Base-by-base conservation (phyloP, 495 filamentous ascomycete genomes). In the Thermochaetoides thermophila region DNA sequence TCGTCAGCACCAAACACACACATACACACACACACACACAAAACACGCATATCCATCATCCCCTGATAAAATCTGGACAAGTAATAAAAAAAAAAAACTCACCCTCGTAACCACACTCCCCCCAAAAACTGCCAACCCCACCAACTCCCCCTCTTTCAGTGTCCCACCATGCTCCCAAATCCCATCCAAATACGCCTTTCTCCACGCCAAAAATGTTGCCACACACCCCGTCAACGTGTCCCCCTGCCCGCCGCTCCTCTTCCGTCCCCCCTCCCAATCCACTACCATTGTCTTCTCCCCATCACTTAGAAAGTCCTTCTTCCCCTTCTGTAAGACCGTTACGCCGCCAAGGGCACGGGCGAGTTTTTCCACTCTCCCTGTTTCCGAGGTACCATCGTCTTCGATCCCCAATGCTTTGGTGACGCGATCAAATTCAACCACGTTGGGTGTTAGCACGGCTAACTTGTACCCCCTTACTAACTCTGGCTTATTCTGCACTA, bases 141-240 rank as follows among this genome's bases (percentile, higher is more conserved):
- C 53, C 33, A 78, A 68, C 57, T 93, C 87, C 14, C 53, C 60
- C 36, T 60, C 56, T 27, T 56, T 50, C 35, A 83, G 42, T 31
- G 61, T 58, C 5, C 63, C 65, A 6, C 69, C 72, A 7, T 45
- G 46, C 37, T 86, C 80, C 89, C 89, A 97, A 10, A 93, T 40
- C 28, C 64, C 62, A 34, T 93, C 76, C 32, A 79, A 64, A 56
- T 97, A 97, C 16, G 84, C 81, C 45, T 74, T 75, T 37, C 86
- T 58, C 74, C 84, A 97, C 13, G 73, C 85, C 39, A 97, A 53
- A 40, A 97, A 65, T 10, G 89, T 96, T 2, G 75, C 89, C 42
- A 97, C 63, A 30, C 74, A 74, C 6, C 89, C 89, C 3, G 89
- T 97, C 43, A 97, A 60, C 7, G 89, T 97, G 60, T 97, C 89